These are phyloP conservation scores for Fusarium subtropicale DNA, from an alignment of 2,329 filamentous ascomycete species.

Conservation along the genomic window DNA sequence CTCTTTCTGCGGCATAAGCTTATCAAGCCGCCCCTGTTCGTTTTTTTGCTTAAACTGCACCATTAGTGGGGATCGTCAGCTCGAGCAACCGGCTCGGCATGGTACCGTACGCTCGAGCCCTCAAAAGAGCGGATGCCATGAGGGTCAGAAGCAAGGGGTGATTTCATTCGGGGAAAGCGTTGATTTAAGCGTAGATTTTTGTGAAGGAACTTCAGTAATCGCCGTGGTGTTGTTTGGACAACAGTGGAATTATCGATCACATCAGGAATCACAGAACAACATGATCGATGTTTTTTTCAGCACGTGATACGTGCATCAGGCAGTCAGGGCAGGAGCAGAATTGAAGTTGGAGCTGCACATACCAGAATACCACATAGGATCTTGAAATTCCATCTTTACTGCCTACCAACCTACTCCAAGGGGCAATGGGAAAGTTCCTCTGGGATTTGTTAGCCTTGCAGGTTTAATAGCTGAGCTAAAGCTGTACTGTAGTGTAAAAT, in stretches of 20 bases:
- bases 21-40: constrained; percentile 20
- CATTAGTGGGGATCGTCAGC: constrained; percentile 10
- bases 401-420: not conserved
- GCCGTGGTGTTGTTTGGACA: not conserved
- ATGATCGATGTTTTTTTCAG: not conserved
- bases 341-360: not conserved
- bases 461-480: not conserved
- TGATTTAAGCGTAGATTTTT: not conserved
- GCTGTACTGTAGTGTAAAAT: not conserved
- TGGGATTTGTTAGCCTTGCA: not conserved
- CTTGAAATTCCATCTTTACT: not conserved
- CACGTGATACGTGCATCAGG: not conserved
- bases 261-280: not conserved
- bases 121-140: constrained; percentile 3
- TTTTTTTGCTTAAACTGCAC: constrained; percentile 7
- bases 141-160: constrained; percentile 11
- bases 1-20: constrained; percentile 26
- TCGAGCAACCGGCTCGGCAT: constrained; percentile 6
- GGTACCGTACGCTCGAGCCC: constrained; percentile 26
- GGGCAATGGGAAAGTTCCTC: not conserved
- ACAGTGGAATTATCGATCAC: not conserved
- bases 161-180: not conserved
- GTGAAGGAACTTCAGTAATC: not conserved
- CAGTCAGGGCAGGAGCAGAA: not conserved
- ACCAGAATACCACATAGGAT: not conserved